Evolutionary conservation across 176 grass and related monocot genomes (phyloP).

Genomic region (Triticum turgidum): DNA sequence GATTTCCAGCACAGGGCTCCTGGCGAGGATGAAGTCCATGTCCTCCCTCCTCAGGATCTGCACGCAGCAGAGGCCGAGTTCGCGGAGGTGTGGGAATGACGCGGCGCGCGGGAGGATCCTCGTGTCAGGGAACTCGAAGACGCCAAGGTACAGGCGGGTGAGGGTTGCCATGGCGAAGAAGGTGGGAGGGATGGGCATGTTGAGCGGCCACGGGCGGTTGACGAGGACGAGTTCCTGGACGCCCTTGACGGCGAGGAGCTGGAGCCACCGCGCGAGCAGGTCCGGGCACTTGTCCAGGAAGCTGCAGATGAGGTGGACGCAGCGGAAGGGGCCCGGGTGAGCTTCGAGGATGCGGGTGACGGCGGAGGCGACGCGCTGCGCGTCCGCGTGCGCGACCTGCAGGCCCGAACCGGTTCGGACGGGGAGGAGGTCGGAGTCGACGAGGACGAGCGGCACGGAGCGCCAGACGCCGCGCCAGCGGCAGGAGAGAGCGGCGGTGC

Average conservation of each 20-base stretch:
- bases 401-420: not conserved
- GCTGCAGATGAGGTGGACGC: conserved; percentile 13
- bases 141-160: conserved; percentile 24
- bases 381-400: not conserved
- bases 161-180: conserved; percentile 23
- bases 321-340: conserved; percentile 19
- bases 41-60: not conserved
- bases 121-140: conserved; percentile 13
- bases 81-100: conserved; percentile 21
- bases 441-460: conserved; percentile 20
- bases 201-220: conserved; percentile 13
- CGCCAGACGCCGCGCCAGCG: conserved; percentile 31
- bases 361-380: not conserved
- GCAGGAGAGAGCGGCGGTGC: conserved; percentile 28
- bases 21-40: conserved; percentile 27
- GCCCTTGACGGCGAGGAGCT: conserved; percentile 24
- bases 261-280: not conserved
- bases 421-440: conserved; percentile 15
- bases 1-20: conserved; percentile 27
- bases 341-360: conserved; percentile 22
- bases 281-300: not conserved
- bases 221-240: conserved; percentile 31
- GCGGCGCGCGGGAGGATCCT: not conserved
- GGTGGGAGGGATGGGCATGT: not conserved
- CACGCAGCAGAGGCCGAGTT: conserved; percentile 26